Evolutionary conservation across 768 basidiomycete species (phyloP), one percentile per base, ranked within the genome.

Genomic region (Russula virescens): DNA sequence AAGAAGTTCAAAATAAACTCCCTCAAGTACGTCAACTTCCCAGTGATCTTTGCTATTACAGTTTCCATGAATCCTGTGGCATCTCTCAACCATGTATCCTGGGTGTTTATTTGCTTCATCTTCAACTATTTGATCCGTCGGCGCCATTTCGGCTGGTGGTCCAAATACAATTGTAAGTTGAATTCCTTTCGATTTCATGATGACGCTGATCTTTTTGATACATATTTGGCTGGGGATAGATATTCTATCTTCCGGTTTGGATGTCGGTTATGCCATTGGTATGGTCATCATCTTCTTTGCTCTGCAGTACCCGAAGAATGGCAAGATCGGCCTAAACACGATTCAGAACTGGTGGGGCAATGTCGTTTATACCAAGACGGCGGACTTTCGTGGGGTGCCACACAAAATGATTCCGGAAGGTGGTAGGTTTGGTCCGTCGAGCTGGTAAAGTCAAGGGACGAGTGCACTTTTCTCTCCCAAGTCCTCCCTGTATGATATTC

Each of bases 341-440:
- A 70, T 90, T 47, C 81, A 81, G 63, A 56, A 63, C 3, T 90
- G 88, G 89, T 89, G 87, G 88, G 89, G 88, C 11, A 89, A 89
- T 64, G 80, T 74, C 63, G 70, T 74, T 9, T 72, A 50, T 66
- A 3, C 48, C 28, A 69, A 71, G 0, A 77, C 73, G 1, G 75
- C 68, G 2, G 76, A 78, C 52, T 69, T 46, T 1, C 13, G 26
- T 2, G 66, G 66, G 19, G 45, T 64, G 3, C 21, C 71, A 19
- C 35, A 63, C 47, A 66, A 61, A n/a, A n/a, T n/a, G n/a, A n/a
- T n/a, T n/a, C n/a, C n/a, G n/a, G n/a, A n/a, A n/a, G n/a, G n/a
- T n/a, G n/a, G n/a, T 57, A 56, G 34, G 21, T 68, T 70, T 38
- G 69, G 69, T 28, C 66, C 58, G n/a, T 25, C 55, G 3, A 68